Evolutionary conservation across 306 rosid species (phyloP).

Genomic region (Arachis hypogaea): DNA sequence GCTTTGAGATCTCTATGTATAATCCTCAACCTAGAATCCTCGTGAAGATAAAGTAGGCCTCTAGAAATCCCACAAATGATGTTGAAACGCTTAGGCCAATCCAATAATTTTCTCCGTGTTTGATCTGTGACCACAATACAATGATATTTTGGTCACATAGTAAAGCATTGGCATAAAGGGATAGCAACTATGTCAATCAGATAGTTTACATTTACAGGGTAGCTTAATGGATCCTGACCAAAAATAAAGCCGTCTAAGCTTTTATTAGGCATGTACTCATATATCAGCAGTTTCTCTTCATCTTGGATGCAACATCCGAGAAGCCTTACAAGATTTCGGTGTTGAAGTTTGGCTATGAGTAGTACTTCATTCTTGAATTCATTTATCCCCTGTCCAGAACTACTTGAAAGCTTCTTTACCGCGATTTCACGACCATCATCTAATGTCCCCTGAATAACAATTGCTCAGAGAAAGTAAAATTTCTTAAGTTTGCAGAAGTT

Average conservation of each 20-base stretch:
- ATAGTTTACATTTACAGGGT: background rate
- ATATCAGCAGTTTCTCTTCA: conserved; percentile 26
- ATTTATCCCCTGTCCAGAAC: conserved; percentile 4
- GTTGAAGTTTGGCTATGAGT: conserved; percentile 20
- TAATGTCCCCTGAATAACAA: conserved; percentile 26
- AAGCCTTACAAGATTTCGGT: conserved; percentile 37
- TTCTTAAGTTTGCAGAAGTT: background rate
- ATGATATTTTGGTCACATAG: conserved; percentile 1
- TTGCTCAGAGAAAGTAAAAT: background rate
- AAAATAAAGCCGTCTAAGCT: conserved; percentile 29
- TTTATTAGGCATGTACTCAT: conserved; percentile 26
- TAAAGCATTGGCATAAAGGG: background rate
- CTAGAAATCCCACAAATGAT: conserved; percentile 48
- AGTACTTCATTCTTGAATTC: conserved; percentile 32
- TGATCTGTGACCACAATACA: conserved; percentile 32
- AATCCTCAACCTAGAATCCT: conserved; percentile 49
- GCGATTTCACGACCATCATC: conserved; percentile 12
- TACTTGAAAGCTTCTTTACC: conserved; percentile 29
- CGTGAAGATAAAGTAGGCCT: conserved; percentile 55
- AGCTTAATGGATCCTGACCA: conserved; percentile 18
- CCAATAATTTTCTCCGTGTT: conserved; percentile 17
- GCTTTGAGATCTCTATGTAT: conserved; percentile 58
- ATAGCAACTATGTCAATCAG: conserved; percentile 1
- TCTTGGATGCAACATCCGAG: conserved; percentile 5
- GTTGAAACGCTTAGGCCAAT: conserved; percentile 48